These are phyloP conservation scores for Agrocybe praecox DNA, from an alignment of 768 basidiomycete species.

Conservation along the genomic window DNA sequence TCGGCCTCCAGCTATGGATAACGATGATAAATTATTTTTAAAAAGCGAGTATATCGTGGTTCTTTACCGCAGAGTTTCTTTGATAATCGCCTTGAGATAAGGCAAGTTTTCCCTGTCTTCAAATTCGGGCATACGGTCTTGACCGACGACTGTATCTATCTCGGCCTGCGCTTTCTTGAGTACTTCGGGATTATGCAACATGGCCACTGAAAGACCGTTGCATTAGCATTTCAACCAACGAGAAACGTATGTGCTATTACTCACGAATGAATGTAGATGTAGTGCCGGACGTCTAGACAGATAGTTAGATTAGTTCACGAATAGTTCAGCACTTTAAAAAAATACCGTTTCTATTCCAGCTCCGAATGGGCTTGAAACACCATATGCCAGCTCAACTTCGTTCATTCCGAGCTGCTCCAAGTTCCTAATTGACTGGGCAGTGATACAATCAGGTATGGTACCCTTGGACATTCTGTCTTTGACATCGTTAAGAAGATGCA, in stretches of 20 bases:
- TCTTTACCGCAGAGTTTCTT: conserved; percentile 35
- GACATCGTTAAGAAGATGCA: conserved; percentile 42
- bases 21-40: background rate
- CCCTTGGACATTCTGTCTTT: conserved; percentile 41
- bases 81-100: conserved; percentile 38
- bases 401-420: conserved; percentile 39
- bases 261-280: conserved; percentile 33
- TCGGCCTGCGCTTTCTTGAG: conserved; percentile 42
- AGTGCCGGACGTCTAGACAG: conserved; percentile 31
- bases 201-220: conserved; percentile 27
- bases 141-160: conserved; percentile 36
- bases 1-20: conserved; percentile 32
- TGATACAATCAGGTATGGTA: conserved; percentile 40
- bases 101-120: conserved; percentile 35
- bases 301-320: background rate
- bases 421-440: conserved; percentile 36
- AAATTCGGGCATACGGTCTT: conserved; percentile 38
- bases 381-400: conserved; percentile 46
- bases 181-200: conserved; percentile 40
- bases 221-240: background rate
- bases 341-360: conserved; percentile 48
- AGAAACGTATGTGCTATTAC: conserved; percentile 13
- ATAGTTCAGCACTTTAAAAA: background rate
- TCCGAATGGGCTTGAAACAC: conserved; percentile 45
- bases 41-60: background rate